Evolutionary conservation across 371 early-diverging fungal genomes (phyloP), one percentile per base, ranked within the genome.

Genomic region (Parasitella parasitica): DNA sequence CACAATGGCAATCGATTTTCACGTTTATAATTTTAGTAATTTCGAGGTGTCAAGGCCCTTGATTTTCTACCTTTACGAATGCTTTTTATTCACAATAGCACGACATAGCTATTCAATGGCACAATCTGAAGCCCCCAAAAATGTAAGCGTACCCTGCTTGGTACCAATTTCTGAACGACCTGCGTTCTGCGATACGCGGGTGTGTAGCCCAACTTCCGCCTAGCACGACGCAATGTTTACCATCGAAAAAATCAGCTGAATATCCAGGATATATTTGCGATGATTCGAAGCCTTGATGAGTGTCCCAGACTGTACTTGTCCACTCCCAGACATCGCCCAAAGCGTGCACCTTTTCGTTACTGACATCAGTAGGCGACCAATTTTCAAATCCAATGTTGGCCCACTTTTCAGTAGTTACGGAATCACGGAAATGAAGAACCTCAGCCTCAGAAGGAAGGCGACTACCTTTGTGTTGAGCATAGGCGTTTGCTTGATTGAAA

Each of bases 121-220:
- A 82, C 12, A 87, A 61, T 43, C 93, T 77, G 78, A 92, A 92
- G 0, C 82, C 86, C 43, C 85, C 76, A 79, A 94, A 89, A 9
- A 92, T 91, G 61, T 83, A 96, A 16, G 91, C 91, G 61, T 96
- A 96, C 9, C 80, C 87, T 27, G 84, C 67, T 73, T 96, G 96
- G 66, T 91, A 95, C 95, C 95, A 96, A 69, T 96, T 96, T 34
- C 93, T 68, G 71, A 93, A 91, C 0, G 90, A 83, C 32, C 67
- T 62, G 15, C 96, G 75, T 37, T 80, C 81, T 8, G 91, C 88
- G 12, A 95, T 80, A 18, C 90, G 66, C 6, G 93, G 93, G 49
- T 90, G 90, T 0, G 95, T 96, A 13, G 93, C 93, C 90, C 93
- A 96, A 6, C 89, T 88, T 0, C 82, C 96, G 51, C 96, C 96